A percentile compares a stretch with the other conserved stretches of the same genome.
Conservation (phyloP, 257 asterid genomes). For the Przewalskia tangutica region DNA sequence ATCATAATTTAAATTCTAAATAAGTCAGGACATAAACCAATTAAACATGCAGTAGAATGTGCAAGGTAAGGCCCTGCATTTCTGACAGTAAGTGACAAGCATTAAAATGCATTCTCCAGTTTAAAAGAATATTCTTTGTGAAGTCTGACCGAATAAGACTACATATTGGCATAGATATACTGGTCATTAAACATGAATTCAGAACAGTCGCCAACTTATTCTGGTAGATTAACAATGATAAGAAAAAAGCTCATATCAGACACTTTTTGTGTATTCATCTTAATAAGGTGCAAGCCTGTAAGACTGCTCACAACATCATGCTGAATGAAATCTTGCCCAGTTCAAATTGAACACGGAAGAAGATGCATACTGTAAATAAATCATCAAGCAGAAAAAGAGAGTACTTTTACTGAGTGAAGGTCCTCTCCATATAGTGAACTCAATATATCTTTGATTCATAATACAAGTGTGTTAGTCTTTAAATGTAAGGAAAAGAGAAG, state of each 20-base stretch:
- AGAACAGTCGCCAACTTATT: not conserved
- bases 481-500: not conserved
- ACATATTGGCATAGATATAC: not conserved
- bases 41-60: not conserved
- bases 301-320: not conserved
- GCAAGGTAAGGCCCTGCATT: not conserved
- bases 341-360: not conserved
- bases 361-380: not conserved
- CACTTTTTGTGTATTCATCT: not conserved
- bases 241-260: not conserved
- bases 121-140: not conserved
- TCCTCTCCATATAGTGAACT: not conserved
- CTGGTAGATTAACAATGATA: not conserved
- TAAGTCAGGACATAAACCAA: not conserved
- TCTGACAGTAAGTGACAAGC: not conserved
- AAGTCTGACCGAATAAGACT: not conserved
- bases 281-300: not conserved
- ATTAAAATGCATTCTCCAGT: not conserved
- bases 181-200: not conserved
- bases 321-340: not conserved
- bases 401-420: not conserved
- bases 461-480: not conserved
- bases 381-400: not conserved
- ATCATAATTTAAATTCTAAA: not conserved
- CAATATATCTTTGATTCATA: not conserved